A percentile compares a stretch with the other conserved stretches of the same genome.
These are phyloP conservation scores for Penicillium bialowiezense DNA, from an alignment of 495 filamentous ascomycete genomes.

Conservation along the genomic window DNA sequence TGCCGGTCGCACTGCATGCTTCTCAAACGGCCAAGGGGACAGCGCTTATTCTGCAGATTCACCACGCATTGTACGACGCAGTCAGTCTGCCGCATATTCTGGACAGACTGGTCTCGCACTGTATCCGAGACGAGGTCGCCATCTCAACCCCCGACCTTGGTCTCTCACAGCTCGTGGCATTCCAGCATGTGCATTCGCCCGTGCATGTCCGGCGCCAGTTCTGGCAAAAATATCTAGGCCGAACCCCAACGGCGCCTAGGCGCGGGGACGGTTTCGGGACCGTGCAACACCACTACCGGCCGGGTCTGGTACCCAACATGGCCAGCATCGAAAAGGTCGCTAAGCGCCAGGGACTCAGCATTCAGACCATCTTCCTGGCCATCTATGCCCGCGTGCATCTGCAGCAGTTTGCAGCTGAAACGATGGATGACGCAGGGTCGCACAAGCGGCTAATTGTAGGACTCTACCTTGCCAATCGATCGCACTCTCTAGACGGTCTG, in stretches of 20 bases:
- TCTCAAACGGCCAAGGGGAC: constrained; percentile 18
- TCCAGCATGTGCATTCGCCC: constrained; percentile 28
- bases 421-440: constrained; percentile 1
- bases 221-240: constrained; percentile 31
- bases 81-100: constrained; percentile 30
- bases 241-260: constrained; percentile 7
- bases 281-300: constrained; percentile 28
- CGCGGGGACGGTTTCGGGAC: constrained; percentile 12
- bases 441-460: constrained; percentile 20
- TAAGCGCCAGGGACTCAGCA: constrained; percentile 26
- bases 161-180: constrained; percentile 28
- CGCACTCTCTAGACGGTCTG: constrained; percentile 24
- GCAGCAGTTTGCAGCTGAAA: constrained; percentile 2
- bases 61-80: constrained; percentile 39
- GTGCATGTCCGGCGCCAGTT: constrained; percentile 24
- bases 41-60: constrained; percentile 29
- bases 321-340: constrained; percentile 25
- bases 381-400: constrained; percentile 32
- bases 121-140: constrained; percentile 1
- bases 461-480: constrained; percentile 37
- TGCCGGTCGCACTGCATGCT: constrained; percentile 27
- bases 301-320: constrained; percentile 27
- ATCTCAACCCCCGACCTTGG: constrained; percentile 9
- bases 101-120: constrained; percentile 19
- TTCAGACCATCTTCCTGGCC: constrained; percentile 35